Evolutionary conservation across 331 rosid genomes (phyloP).

Genomic region (Ulmus americana): DNA sequence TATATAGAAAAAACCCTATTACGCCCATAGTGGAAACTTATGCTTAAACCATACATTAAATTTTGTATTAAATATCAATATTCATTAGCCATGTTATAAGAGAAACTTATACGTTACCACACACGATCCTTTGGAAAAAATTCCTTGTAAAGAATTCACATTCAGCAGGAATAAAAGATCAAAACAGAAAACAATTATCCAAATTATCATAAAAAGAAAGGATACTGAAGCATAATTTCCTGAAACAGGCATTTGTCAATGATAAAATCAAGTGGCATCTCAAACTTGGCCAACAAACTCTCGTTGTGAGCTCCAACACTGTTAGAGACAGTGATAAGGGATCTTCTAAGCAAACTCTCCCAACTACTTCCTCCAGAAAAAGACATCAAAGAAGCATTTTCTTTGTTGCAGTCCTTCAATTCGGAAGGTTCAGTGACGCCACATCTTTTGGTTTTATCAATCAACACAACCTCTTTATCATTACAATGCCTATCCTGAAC

Average conservation of each 20-base stretch:
- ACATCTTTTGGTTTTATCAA: conserved; percentile 21
- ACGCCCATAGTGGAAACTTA: no score
- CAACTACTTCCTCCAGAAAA: conserved; percentile 82
- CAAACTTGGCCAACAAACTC: conserved; percentile 38
- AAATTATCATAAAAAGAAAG: conserved; percentile 31
- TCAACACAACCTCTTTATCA: conserved; percentile 32
- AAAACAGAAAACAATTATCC: not conserved
- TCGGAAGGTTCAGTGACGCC: conserved; percentile 31
- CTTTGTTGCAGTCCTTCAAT: conserved; percentile 27
- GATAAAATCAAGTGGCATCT: conserved; percentile 77
- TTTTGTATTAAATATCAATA: no score
- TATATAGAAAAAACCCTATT: no score
- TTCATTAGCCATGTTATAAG: no score
- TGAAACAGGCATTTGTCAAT: conserved; percentile 83
- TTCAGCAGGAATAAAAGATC: no score
- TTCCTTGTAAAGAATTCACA: no score
- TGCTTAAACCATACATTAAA: no score
- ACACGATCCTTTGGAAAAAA: no score
- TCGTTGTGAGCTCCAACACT: conserved; percentile 35
- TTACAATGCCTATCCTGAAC: conserved; percentile 23
- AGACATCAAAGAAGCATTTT: conserved; percentile 21
- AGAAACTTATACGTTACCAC: no score
- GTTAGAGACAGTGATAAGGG: conserved; percentile 27
- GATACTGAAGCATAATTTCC: conserved; percentile 95
- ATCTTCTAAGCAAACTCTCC: conserved; percentile 67